These are phyloP conservation scores for Arthrobotrys musiformis DNA, from an alignment of 2,329 filamentous ascomycete genomes.

Conservation along the genomic window DNA sequence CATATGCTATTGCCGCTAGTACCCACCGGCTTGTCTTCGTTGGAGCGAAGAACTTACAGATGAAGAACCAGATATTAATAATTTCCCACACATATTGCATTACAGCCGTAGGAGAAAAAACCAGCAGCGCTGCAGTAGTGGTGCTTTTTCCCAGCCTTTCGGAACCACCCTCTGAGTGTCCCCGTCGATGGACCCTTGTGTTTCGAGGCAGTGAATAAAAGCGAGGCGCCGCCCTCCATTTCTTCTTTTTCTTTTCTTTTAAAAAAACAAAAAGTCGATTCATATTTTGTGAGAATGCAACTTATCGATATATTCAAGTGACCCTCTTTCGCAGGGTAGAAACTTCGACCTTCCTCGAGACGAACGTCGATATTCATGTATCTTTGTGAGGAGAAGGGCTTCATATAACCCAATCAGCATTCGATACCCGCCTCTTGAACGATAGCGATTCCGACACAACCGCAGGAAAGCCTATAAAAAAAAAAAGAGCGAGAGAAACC, in stretches of 20 bases:
- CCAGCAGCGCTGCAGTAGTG: neutral
- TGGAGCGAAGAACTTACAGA: constrained; percentile 10
- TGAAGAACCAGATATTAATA: constrained; percentile 26
- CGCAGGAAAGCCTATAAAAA: neutral
- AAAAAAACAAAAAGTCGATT: neutral
- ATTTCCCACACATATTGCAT: constrained; percentile 42
- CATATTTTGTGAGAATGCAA: constrained; percentile 38
- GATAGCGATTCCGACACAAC: neutral
- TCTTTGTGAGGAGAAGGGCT: constrained; percentile 2
- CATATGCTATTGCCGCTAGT: constrained; percentile 18
- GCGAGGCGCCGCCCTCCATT: constrained; percentile 37
- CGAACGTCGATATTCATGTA: neutral
- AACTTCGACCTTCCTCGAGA: constrained; percentile 2
- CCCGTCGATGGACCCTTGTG: constrained; percentile 45
- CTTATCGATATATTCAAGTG: constrained; percentile 37
- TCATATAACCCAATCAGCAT: neutral
- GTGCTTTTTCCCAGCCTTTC: constrained; percentile 38
- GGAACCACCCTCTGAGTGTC: constrained; percentile 26
- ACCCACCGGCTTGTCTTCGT: constrained; percentile 19
- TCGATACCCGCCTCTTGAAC: neutral
- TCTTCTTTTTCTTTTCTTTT: neutral
- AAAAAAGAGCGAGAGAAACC: neutral
- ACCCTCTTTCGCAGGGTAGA: constrained; percentile 20
- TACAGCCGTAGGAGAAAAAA: constrained; percentile 16
- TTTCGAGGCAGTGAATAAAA: constrained; percentile 35